Base-by-base conservation (phyloP, 768 basidiomycete genomes). In the Hypsizygus marmoreus region DNA sequence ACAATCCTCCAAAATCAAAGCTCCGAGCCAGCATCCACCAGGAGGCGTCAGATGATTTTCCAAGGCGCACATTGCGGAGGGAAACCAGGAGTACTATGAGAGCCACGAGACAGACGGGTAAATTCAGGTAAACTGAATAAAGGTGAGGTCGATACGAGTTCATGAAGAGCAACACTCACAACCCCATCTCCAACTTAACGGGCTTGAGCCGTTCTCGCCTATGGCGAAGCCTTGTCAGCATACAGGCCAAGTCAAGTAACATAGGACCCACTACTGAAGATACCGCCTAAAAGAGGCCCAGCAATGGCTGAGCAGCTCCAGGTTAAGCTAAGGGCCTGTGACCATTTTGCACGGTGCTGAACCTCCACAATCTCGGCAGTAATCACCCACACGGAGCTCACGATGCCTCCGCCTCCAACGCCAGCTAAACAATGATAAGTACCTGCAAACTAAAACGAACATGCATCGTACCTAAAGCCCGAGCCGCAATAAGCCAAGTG, bases 291-390 rank as follows among this genome's bases (percentile, higher is more conserved):
- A 12, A 92, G 65, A 16, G 90, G 90, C 4, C 91, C 90, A 36
- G 89, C 88, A 50, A 91, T 64, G 25, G 90, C 90, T 32, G 90
- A 92, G 61, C 86, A 88, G 49, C 84, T 84, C 90, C 90, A 92
- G 28, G 90, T 92, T 43, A 91, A 63, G 53, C 89, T 91, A 24
- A 91, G 74, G 14, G 88, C 88, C 63, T 88, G 87, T 9, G 87
- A 89, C 90, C 88, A 92, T 62, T 82, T 88, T 38, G 88, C 84
- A 46, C 88, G 80, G 47, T 76, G 70, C 49, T 70, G 73, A 22
- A 81, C 75, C 62, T 84, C 81, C 31, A 92, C 90, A 47, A 93
- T 82, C 62, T 93, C 90, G 52, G 89, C 79, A 34, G 88, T 91
- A 47, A 93, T 84, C 17, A 88, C 81, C 91, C 91, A 92, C 26